Evolutionary conservation across 2,329 filamentous ascomycete genomes (phyloP).

Genomic region (Dothiorella sarmentorum): DNA sequence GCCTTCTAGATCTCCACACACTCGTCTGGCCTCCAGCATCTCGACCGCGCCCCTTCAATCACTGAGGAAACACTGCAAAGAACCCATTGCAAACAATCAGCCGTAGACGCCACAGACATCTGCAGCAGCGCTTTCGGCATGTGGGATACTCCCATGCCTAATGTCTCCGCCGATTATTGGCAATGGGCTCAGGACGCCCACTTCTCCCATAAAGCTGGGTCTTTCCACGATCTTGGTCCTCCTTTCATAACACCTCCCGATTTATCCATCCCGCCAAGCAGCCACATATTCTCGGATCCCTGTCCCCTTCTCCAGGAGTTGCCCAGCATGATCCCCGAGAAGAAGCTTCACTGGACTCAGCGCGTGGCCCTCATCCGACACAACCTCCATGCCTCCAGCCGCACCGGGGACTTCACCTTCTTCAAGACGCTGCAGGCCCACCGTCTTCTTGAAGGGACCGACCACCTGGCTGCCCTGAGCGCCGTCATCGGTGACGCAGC

Average conservation of each 20-base stretch:
- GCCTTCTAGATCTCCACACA: constrained; percentile 4
- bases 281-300: neutral
- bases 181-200: neutral
- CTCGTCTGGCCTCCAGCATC: neutral
- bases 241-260: neutral
- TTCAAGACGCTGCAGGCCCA: constrained; percentile 47
- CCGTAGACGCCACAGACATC: neutral
- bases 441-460: constrained; percentile 43
- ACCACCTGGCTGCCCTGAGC: constrained; percentile 44
- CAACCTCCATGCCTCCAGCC: constrained; percentile 43
- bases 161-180: neutral
- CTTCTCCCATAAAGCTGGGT: constrained; percentile 7
- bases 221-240: neutral
- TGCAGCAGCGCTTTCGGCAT: neutral
- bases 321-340: constrained; percentile 11
- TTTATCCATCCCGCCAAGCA: neutral
- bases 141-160: constrained; percentile 6
- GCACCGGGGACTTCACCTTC: constrained; percentile 46
- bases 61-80: neutral
- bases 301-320: neutral
- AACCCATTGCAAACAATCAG: constrained; percentile 2
- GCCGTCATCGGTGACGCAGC: constrained; percentile 42
- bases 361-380: constrained; percentile 44
- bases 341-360: constrained; percentile 46
- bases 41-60: neutral